phyloP scores from a whole-genome alignment of 1,284 basidiomycete species.

The Cryptococcus jaspeensis region DNA sequence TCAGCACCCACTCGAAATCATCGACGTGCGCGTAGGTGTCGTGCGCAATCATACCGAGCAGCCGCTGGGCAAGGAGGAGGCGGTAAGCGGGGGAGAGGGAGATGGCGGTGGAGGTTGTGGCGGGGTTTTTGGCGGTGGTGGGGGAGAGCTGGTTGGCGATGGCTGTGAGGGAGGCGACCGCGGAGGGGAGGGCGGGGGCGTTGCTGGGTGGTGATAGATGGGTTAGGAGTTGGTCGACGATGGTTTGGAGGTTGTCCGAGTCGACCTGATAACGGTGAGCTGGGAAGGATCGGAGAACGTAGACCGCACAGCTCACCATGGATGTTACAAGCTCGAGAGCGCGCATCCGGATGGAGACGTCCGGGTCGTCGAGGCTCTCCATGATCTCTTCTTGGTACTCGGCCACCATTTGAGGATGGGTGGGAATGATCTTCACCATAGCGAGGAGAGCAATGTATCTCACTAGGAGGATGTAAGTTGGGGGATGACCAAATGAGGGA shows the following conservation, averaged over 20 bases:
- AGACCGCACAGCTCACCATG: conserved; percentile 62
- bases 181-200: conserved; percentile 31
- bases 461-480: conserved; percentile 57
- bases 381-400: conserved; percentile 92
- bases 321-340: conserved; percentile 90
- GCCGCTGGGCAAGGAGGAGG: conserved; percentile 71
- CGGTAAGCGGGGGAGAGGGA: conserved; percentile 72
- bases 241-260: conserved; percentile 76
- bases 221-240: conserved; percentile 80
- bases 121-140: conserved; percentile 17
- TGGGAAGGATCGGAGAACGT: background rate
- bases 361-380: conserved; percentile 83
- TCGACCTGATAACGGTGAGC: conserved; percentile 61
- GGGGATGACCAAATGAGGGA: too few species aligned
- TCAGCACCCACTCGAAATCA: conserved; percentile 97
- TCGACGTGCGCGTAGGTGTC: conserved; percentile 81
- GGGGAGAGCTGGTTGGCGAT: conserved; percentile 22
- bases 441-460: conserved; percentile 96
- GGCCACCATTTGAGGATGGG: conserved; percentile 85
- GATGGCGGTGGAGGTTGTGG: conserved; percentile 36
- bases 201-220: conserved; percentile 71
- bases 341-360: conserved; percentile 92
- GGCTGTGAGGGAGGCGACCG: conserved; percentile 32
- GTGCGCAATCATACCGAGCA: conserved; percentile 77
- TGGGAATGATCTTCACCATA: conserved; percentile 91